A percentile compares a stretch with the other conserved stretches of the same genome.
phyloP scores from a whole-genome alignment of 192 early-diverging fungal species.

The Funneliformis geosporum region DNA sequence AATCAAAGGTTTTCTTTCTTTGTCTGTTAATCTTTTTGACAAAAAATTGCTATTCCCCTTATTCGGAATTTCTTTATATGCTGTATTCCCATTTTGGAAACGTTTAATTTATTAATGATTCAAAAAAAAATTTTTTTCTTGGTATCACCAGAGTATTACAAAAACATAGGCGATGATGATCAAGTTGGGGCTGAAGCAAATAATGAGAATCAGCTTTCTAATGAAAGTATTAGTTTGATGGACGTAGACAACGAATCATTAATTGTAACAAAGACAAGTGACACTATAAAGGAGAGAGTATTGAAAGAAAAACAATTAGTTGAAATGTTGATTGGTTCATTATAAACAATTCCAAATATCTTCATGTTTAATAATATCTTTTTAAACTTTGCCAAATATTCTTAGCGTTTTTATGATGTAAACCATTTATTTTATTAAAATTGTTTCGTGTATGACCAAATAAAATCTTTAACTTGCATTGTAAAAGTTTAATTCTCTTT shows the following conservation, averaged over 20 bases:
- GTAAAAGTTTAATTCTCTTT: neutral
- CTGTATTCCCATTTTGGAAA: conserved; percentile 24
- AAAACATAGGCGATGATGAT: conserved; percentile 5
- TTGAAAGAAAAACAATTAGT: neutral
- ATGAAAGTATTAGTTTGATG: neutral
- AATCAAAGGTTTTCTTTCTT: neutral
- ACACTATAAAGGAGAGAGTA: neutral
- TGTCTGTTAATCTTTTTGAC: neutral
- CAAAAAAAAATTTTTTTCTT: neutral
- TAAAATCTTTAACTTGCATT: neutral
- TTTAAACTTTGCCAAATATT: neutral
- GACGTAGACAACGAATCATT: neutral
- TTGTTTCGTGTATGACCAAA: neutral
- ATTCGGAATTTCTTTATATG: neutral
- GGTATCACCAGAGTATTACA: conserved; percentile 5
- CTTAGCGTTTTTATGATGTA: neutral
- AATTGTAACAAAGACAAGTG: neutral
- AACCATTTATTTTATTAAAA: neutral
- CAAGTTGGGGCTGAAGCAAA: neutral
- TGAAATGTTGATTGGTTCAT: conserved; percentile 15
- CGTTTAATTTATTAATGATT: too few relatives aligned
- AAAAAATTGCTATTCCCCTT: neutral
- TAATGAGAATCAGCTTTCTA: neutral
- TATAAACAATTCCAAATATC: neutral
- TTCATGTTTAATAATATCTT: neutral